Evolutionary conservation across 73 alveolate genomes (phyloP).

Genomic region (Paramecium biaurelia): DNA sequence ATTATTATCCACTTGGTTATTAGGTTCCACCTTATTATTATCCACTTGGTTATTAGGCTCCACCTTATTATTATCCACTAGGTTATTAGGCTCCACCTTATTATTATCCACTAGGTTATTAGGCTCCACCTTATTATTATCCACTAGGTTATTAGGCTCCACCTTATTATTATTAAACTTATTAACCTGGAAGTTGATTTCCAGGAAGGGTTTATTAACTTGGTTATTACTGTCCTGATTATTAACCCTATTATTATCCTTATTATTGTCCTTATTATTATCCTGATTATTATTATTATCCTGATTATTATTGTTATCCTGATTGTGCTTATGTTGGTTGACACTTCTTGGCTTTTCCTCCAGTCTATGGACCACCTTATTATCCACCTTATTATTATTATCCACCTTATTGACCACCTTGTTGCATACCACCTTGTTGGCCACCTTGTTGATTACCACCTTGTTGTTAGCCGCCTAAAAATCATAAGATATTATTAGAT

Average conservation of each 20-base stretch:
- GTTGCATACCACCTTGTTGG: neutral
- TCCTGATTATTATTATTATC: neutral
- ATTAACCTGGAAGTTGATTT: neutral
- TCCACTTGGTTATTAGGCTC: neutral
- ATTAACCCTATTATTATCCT: neutral
- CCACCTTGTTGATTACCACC: neutral
- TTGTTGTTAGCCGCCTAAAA: neutral
- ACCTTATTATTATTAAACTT: neutral
- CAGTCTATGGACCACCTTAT: constrained; percentile 3
- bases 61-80: neutral
- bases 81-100: neutral
- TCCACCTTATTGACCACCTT: neutral
- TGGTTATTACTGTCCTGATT: neutral
- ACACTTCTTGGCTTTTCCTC: constrained; percentile 20
- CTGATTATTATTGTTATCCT: neutral
- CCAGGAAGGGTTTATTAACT: neutral
- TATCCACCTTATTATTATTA: neutral
- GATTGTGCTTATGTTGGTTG: neutral
- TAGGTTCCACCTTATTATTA: neutral
- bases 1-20: neutral
- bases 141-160: neutral
- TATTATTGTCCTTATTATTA: neutral
- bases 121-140: neutral
- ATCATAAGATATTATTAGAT: neutral
- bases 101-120: neutral